A percentile compares a stretch with the other conserved stretches of the same genome.
Conservation (phyloP, 2,329 filamentous ascomycete genomes). For the Esteya vermicola region DNA sequence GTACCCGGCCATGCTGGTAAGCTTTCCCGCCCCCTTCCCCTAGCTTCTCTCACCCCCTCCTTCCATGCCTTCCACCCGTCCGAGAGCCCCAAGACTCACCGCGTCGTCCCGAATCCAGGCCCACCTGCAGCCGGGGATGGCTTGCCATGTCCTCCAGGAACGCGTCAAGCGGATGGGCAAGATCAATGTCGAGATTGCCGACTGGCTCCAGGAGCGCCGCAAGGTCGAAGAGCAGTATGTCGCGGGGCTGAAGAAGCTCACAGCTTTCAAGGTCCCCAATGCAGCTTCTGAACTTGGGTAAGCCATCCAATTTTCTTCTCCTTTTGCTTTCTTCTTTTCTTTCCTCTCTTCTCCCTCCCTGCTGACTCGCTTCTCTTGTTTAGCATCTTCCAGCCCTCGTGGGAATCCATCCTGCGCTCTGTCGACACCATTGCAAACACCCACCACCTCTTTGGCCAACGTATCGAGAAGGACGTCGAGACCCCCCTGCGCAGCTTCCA, state of each 20-base stretch:
- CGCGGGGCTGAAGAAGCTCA: slow-evolving; percentile 64
- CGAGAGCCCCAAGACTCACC: too few species aligned
- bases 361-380: background rate
- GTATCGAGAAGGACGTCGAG: slow-evolving; percentile 83
- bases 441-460: slow-evolving; percentile 65
- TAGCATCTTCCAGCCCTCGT: slow-evolving; percentile 82
- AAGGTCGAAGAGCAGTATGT: slow-evolving; percentile 86
- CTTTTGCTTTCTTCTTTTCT: background rate
- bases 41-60: background rate
- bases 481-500: slow-evolving; percentile 64
- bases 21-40: slow-evolving; percentile 1
- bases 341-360: slow-evolving; percentile 1
- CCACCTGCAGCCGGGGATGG: slow-evolving; percentile 66
- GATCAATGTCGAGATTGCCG: slow-evolving; percentile 81
- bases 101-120: too few species aligned
- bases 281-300: slow-evolving; percentile 77
- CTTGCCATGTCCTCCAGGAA: slow-evolving; percentile 69
- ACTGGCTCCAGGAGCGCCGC: slow-evolving; percentile 95
- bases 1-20: slow-evolving; percentile 89
- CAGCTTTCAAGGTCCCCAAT: slow-evolving; percentile 60
- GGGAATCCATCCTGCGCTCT: slow-evolving; percentile 73
- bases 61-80: background rate
- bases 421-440: slow-evolving; percentile 70
- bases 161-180: slow-evolving; percentile 76
- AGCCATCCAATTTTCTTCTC: too few species aligned